phyloP scores from a whole-genome alignment of 73 alveolate species.

The Stentor roeselii region DNA sequence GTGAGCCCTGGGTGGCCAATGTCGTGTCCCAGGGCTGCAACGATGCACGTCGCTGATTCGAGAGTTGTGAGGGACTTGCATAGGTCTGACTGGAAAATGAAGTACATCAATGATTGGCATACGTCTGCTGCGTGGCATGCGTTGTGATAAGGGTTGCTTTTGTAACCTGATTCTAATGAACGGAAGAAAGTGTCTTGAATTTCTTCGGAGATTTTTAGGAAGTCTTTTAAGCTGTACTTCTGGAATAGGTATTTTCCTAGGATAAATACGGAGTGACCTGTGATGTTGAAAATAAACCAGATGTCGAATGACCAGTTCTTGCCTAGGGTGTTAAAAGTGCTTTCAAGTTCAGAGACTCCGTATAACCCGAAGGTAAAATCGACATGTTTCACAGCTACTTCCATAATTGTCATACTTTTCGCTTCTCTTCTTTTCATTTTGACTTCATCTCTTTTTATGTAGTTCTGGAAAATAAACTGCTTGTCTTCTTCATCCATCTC shows the following conservation, averaged over 20 bases:
- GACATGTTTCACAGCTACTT: neutral
- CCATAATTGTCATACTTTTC: neutral
- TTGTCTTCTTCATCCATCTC: conserved; percentile 7
- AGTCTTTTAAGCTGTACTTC: neutral
- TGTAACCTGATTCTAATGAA: neutral
- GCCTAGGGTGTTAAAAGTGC: neutral
- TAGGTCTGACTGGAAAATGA: neutral
- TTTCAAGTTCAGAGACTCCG: neutral
- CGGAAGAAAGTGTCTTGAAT: neutral
- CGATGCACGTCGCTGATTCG: neutral
- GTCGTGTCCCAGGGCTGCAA: conserved; percentile 19
- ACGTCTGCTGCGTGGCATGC: conserved; percentile 9
- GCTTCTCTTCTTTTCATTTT: neutral
- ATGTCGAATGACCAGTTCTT: neutral
- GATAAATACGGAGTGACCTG: neutral
- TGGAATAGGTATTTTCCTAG: neutral
- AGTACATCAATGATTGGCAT: neutral
- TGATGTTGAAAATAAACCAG: neutral
- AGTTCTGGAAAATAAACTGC: neutral
- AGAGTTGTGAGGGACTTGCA: neutral
- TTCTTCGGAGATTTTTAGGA: neutral
- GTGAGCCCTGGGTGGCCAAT: conserved; percentile 14
- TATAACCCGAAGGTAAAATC: neutral
- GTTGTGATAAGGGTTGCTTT: conserved; percentile 15
- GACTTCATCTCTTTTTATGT: neutral